Conservation (phyloP, 257 asterid species). For the Scutellaria galericulata region DNA sequence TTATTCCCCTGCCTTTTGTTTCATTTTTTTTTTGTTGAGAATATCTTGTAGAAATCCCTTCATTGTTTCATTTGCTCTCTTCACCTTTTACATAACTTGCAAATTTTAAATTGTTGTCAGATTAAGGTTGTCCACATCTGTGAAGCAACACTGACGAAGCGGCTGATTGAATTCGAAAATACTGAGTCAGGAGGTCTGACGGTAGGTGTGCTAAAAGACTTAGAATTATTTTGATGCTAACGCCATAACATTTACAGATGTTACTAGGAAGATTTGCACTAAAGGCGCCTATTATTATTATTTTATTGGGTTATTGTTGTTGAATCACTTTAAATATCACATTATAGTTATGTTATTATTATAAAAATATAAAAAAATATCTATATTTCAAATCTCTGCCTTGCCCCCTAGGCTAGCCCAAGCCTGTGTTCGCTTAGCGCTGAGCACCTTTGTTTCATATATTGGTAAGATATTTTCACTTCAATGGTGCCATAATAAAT, state of each 20-base stretch:
- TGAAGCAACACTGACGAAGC: slow-evolving; percentile 83
- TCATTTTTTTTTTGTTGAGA: background rate
- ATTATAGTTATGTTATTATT: too few species aligned
- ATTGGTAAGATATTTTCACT: slow-evolving; percentile 18
- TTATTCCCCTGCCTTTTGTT: slow-evolving; percentile 6
- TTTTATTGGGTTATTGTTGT: too few species aligned
- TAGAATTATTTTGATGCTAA: slow-evolving; percentile 17
- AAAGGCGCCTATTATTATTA: background rate
- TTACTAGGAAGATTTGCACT: slow-evolving; percentile 5
- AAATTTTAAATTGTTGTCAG: slow-evolving; percentile 44
- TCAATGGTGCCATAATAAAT: slow-evolving; percentile 20
- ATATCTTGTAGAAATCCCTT: background rate
- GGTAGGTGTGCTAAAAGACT: slow-evolving; percentile 46
- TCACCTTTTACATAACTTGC: slow-evolving; percentile 25
- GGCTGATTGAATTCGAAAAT: slow-evolving; percentile 89
- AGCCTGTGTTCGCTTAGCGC: background rate
- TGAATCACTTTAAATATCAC: too few species aligned
- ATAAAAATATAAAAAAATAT: too few species aligned
- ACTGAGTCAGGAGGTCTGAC: slow-evolving; percentile 86
- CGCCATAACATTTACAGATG: slow-evolving; percentile 3
- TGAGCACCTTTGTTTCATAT: slow-evolving; percentile 17
- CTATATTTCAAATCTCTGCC: too few species aligned
- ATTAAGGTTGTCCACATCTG: slow-evolving; percentile 81
- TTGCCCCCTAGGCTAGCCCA: too few species aligned
- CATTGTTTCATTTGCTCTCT: slow-evolving; percentile 11